Conservation (phyloP, 345 rosid genomes). For the Isatis tinctoria region DNA sequence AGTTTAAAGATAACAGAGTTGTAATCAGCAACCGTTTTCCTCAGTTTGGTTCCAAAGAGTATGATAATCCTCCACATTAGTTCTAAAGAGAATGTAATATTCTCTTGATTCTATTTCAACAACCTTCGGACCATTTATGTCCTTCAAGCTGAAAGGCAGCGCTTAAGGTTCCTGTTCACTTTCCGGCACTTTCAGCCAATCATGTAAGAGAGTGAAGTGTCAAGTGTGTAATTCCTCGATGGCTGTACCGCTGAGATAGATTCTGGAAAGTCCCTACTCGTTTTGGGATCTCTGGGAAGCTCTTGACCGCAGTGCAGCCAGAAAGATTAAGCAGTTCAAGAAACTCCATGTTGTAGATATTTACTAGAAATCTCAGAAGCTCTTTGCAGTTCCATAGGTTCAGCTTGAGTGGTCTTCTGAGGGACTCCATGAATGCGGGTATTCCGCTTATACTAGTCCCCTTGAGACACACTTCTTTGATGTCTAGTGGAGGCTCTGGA, state of each 20-base stretch:
- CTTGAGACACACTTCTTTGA: too few relatives aligned
- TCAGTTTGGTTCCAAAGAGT: too few relatives aligned
- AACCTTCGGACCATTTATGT: too few relatives aligned
- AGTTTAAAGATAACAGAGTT: too few relatives aligned
- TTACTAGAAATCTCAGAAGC: neutral
- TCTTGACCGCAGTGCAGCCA: neutral
- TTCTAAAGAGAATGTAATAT: too few relatives aligned
- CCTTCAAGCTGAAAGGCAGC: neutral
- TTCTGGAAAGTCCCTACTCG: neutral
- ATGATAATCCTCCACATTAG: too few relatives aligned
- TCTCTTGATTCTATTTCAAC: too few relatives aligned
- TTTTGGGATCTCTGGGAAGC: neutral
- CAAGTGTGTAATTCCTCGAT: neutral
- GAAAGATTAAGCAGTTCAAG: slow-evolving; percentile 1
- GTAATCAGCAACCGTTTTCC: too few relatives aligned
- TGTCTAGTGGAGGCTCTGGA: too few relatives aligned
- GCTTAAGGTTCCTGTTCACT: neutral
- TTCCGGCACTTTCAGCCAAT: neutral
- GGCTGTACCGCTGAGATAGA: neutral
- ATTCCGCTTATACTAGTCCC: too few relatives aligned
- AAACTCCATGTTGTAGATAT: slow-evolving; percentile 2
- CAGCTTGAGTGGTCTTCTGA: neutral
- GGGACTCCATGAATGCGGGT: too few relatives aligned
- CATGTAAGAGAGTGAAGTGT: neutral
- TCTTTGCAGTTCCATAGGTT: neutral